These are phyloP conservation scores for Salpingoeca rosetta DNA, from an alignment of 78 protist species.

Conservation along the genomic window DNA sequence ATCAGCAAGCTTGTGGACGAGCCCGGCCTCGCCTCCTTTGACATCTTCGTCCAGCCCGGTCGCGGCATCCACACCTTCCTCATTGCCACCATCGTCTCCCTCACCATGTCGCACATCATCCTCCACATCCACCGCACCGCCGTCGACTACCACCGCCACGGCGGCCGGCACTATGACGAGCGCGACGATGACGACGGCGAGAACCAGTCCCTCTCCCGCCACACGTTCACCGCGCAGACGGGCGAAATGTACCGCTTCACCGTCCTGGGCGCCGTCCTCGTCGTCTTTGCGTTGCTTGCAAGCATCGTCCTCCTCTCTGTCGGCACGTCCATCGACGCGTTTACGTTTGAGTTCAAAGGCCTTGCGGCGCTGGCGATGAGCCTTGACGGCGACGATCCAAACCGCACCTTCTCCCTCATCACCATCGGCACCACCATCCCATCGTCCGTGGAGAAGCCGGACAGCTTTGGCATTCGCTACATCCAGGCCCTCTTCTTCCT, in stretches of 20 bases:
- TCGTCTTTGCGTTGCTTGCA: not conserved
- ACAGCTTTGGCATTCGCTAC: not conserved
- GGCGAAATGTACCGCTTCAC: not conserved
- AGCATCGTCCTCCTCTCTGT: not conserved
- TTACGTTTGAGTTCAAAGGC: constrained; percentile 32
- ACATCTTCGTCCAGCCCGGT: constrained; percentile 23
- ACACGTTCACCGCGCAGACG: not conserved
- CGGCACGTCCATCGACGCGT: constrained; percentile 9
- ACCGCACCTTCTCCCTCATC: constrained; percentile 2
- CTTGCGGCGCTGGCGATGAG: not conserved
- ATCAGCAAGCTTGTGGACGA: not conserved
- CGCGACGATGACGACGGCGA: not conserved
- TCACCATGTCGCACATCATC: constrained; percentile 18
- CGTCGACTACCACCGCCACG: not conserved
- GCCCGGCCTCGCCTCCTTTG: not conserved
- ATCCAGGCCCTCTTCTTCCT: constrained; percentile 14
- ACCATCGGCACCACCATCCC: constrained; percentile 19
- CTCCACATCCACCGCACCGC: constrained; percentile 13
- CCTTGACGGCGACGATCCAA: not conserved
- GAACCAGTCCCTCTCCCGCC: not conserved
- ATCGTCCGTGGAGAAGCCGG: not conserved
- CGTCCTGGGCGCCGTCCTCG: not conserved
- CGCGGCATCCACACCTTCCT: constrained; percentile 29
- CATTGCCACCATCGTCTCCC: constrained; percentile 28
- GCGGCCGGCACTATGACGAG: not conserved